phyloP scores from a whole-genome alignment of 352 stramenopile species.

The Pythium vanterpoolii region DNA sequence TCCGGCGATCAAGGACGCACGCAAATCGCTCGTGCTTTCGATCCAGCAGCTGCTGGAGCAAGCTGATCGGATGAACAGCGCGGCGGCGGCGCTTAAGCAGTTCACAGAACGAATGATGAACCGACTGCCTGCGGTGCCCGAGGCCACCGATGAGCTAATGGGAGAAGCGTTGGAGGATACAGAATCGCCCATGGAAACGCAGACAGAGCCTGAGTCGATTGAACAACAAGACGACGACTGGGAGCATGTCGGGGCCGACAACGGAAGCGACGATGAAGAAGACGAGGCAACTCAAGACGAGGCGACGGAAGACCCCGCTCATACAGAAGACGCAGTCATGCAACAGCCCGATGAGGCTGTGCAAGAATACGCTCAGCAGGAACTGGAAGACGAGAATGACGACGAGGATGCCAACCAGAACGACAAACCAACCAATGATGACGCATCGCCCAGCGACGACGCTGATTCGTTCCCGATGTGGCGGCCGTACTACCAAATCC shows the following conservation, averaged over 20 bases:
- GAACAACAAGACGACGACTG: conserved; percentile 6
- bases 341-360: neutral
- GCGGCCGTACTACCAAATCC: conserved; percentile 60
- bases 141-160: neutral
- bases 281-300: conserved; percentile 6
- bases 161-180: neutral
- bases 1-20: conserved; percentile 38
- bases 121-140: conserved; percentile 7
- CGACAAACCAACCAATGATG: conserved; percentile 15
- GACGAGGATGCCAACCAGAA: conserved; percentile 17
- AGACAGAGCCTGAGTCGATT: neutral
- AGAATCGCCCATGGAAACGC: conserved; percentile 8
- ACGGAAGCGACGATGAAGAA: conserved; percentile 16
- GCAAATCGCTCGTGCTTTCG: conserved; percentile 49
- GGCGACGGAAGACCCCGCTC: neutral
- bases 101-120: conserved; percentile 36
- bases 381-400: conserved; percentile 25
- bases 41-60: conserved; percentile 44
- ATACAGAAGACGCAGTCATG: neutral
- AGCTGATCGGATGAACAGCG: conserved; percentile 43
- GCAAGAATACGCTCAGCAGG: neutral
- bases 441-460: conserved; percentile 18
- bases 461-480: conserved; percentile 40
- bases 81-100: conserved; percentile 39
- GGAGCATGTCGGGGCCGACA: neutral